Base-by-base conservation (phyloP, 2,329 filamentous ascomycete species). In the Stachybotrys chartarum region DNA sequence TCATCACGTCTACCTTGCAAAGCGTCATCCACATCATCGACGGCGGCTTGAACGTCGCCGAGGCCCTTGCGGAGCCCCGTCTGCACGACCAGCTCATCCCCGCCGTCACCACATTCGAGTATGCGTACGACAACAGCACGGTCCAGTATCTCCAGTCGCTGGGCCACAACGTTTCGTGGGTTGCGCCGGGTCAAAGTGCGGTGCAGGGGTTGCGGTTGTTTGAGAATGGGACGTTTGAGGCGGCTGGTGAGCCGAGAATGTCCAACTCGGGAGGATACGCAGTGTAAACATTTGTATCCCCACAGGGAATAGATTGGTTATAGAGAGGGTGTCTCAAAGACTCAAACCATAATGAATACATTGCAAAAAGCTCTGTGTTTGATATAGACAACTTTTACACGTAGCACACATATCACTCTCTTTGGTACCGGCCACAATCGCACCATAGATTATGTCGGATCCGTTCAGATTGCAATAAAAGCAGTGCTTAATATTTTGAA, bases 11-110 rank as follows among this genome's bases (percentile, higher is more conserved):
- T 0, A 93, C 87, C 0, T 79, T 91, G n/a, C 90, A 94, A 70
- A 87, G 85, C 55, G 74, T 91, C 5, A 84, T 90, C 65, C 80
- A 91, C 62, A 80, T 91, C 0, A 73, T 97, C 0, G 90, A 95
- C 61, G 79, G 81, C 42, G 71, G 72, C 4, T 73, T 90, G 73
- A 84, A 78, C 0, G 75, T 84, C 0, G 68, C 75, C 0, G 76
- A 88, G 51, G 87, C 90, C 0, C 72, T 96, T 1, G 81, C 80
- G 0, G 70, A 81, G 57, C 88, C 90, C 0, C 76, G 92, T 1
- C 69, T 96, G 30, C 91, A 97, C 64, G 90, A 96, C 64, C 91
- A 96, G 73, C 76, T 96, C 6, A 75, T 86, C 4, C 91, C 91
- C 0, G 83, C 88, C 53, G 73, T 75, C 55, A 80, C 87, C 1